Percentiles rank a stretch among this genome's conserved stretches.
Conservation (phyloP, 768 basidiomycete species). For the Auricularia auricula-judae region DNA sequence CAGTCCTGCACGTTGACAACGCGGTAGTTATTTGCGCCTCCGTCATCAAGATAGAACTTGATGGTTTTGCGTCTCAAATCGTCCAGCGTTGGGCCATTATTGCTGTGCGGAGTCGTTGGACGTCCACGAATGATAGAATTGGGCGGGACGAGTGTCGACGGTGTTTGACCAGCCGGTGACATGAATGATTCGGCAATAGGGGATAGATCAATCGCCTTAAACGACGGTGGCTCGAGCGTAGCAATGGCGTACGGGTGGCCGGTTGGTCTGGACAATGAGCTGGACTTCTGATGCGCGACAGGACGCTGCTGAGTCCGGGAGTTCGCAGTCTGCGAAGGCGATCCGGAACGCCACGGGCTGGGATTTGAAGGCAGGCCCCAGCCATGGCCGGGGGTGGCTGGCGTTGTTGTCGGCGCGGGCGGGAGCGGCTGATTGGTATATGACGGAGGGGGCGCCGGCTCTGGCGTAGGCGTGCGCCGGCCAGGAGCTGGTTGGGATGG, state of each 20-base stretch:
- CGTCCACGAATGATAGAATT: constrained; percentile 29
- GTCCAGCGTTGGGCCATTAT: constrained; percentile 46
- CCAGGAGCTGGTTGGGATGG: constrained; percentile 24
- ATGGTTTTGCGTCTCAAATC: constrained; percentile 76
- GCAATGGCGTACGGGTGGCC: neutral
- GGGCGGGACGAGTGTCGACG: constrained; percentile 3
- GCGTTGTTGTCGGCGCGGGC: constrained; percentile 23
- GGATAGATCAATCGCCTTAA: constrained; percentile 23
- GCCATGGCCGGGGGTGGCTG: constrained; percentile 35
- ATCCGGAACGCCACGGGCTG: neutral
- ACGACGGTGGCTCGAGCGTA: constrained; percentile 20
- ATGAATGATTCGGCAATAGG: constrained; percentile 62
- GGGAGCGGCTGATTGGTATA: constrained; percentile 25
- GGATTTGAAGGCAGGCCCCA: constrained; percentile 11
- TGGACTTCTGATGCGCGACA: constrained; percentile 7
- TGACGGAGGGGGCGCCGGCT: constrained; percentile 30
- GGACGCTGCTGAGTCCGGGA: neutral
- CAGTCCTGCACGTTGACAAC: constrained; percentile 78
- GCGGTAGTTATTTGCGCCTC: constrained; percentile 48
- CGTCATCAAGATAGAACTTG: constrained; percentile 80
- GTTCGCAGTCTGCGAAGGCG: neutral
- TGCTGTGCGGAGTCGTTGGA: constrained; percentile 31
- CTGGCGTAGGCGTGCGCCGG: constrained; percentile 47
- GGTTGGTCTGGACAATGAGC: neutral
- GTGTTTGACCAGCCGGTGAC: constrained; percentile 7